Conservation (phyloP, 805 yeast genomes). For the Schwanniomyces sp. region DNA sequence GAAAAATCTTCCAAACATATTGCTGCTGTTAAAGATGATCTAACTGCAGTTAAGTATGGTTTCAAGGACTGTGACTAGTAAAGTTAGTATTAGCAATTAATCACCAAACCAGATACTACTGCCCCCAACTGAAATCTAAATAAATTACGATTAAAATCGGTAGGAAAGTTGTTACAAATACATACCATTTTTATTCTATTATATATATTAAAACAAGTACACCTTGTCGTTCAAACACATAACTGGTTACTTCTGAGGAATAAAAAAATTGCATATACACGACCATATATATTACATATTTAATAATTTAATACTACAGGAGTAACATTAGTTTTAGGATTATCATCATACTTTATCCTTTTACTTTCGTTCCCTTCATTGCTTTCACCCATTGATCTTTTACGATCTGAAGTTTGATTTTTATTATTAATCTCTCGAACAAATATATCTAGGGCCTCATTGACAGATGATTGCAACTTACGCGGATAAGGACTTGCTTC, state of each 20-base stretch:
- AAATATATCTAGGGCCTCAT: neutral
- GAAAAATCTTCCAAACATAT: constrained; percentile 90
- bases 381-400: neutral
- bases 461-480: neutral
- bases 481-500: neutral
- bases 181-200: neutral
- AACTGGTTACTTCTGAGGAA: neutral
- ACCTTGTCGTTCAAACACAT: neutral
- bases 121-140: neutral
- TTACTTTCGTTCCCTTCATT: constrained; percentile 4
- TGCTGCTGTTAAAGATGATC: constrained; percentile 91
- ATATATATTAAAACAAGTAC: neutral
- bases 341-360: constrained; percentile 8
- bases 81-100: constrained; percentile 1
- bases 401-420: neutral
- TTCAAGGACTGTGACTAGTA: constrained; percentile 90
- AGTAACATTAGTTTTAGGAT: constrained; percentile 1
- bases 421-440: neutral
- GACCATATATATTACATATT: neutral
- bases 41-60: constrained; percentile 92
- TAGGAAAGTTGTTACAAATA: neutral
- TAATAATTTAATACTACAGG: constrained; percentile 10
- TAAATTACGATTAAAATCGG: neutral
- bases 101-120: neutral
- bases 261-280: neutral